A percentile compares a stretch with the other conserved stretches of the same genome.
Evolutionary conservation across 1,284 basidiomycete genomes (phyloP).

Genomic region (Fomes fomentarius): DNA sequence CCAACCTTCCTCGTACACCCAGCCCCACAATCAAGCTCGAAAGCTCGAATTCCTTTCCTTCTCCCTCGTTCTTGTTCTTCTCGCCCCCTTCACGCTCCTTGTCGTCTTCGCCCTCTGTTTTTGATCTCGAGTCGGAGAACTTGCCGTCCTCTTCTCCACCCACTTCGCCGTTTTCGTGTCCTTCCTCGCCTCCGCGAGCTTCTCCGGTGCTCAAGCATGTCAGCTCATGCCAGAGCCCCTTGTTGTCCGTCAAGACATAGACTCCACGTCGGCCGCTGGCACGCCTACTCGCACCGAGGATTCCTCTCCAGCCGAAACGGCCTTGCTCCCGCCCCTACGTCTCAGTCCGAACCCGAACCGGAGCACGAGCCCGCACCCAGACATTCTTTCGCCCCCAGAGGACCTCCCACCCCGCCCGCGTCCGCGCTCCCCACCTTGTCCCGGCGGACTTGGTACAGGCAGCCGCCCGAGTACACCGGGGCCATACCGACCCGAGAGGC

Average conservation of each 20-base stretch:
- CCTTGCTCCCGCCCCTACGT: no score
- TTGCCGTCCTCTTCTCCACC: not conserved
- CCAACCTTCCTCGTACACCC: not conserved
- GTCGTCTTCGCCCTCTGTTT: not conserved
- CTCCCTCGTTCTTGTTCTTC: constrained; percentile 5
- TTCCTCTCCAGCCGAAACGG: not conserved
- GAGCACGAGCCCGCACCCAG: not conserved
- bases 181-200: not conserved
- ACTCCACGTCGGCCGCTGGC: no score
- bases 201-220: not conserved
- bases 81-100: not conserved
- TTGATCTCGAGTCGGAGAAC: not conserved
- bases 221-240: not conserved
- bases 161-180: not conserved
- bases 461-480: constrained; percentile 7
- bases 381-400: not conserved
- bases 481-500: constrained; percentile 1
- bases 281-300: no score
- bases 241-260: not conserved
- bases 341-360: not conserved
- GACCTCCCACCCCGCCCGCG: constrained; percentile 15
- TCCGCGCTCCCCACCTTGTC: constrained; percentile 6
- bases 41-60: not conserved
- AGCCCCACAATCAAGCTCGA: constrained; percentile 2
- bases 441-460: not conserved